Evolutionary conservation across 768 basidiomycete species (phyloP).

Genomic region (Tulasnella sp.): DNA sequence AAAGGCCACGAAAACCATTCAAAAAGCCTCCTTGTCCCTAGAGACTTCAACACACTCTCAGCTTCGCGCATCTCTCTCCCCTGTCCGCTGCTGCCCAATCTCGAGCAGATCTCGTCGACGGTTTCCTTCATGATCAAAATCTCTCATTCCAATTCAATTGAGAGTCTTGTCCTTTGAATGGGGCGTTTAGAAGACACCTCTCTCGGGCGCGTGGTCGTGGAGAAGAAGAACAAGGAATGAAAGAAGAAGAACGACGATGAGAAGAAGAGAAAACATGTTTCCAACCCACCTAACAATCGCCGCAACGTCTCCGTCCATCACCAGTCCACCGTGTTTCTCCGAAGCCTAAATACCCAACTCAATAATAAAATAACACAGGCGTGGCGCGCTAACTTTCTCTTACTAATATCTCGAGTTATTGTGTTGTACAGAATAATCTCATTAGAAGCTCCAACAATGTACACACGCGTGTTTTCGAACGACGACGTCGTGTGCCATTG

Average conservation of each 20-base stretch:
- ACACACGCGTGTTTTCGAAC: no score
- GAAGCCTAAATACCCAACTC: neutral
- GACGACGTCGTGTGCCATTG: no score
- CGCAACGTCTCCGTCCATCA: neutral
- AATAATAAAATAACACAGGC: neutral
- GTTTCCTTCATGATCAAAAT: neutral
- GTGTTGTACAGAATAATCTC: neutral
- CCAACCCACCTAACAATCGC: neutral
- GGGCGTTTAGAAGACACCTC: no score
- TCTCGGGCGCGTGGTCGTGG: no score
- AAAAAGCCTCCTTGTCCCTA: neutral
- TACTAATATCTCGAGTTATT: neutral
- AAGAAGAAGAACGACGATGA: no score
- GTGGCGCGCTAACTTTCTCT: neutral
- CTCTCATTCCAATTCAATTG: no score
- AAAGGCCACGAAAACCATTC: neutral
- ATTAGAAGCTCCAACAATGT: neutral
- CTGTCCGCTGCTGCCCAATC: no score
- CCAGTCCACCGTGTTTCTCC: neutral
- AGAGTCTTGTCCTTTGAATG: neutral
- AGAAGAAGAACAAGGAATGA: no score
- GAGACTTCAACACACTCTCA: neutral
- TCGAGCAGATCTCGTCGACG: neutral
- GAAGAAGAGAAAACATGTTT: neutral
- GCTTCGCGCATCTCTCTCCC: no score